Evolutionary conservation across 164 flowering plant genomes (phyloP).

Genomic region (Annona cherimola): DNA sequence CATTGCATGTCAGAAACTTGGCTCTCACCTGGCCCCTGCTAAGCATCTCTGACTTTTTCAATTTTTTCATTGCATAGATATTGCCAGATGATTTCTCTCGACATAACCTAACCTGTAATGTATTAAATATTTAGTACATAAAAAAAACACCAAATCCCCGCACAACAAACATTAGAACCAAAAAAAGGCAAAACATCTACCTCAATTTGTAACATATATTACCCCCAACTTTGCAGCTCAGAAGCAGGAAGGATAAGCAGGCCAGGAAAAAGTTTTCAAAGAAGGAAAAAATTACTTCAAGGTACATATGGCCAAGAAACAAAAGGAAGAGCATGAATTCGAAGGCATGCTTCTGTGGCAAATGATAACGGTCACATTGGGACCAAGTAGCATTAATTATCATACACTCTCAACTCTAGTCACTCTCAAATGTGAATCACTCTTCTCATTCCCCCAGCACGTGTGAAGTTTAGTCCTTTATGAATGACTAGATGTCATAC

Average conservation of each 20-base stretch:
- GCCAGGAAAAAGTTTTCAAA: background rate
- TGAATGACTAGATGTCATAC: no score
- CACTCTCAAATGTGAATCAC: no score
- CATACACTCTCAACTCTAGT: no score
- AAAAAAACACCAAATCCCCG: background rate
- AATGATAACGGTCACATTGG: no score
- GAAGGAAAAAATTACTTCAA: no score
- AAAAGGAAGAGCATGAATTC: background rate
- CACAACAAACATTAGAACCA: background rate
- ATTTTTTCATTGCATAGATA: slow-evolving; percentile 93
- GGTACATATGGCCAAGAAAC: background rate
- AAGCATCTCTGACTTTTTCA: slow-evolving; percentile 96
- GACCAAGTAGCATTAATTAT: no score
- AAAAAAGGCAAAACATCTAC: background rate
- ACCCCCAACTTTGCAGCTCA: background rate
- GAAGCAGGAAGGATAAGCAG: background rate
- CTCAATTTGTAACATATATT: background rate
- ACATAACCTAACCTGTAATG: slow-evolving; percentile 75
- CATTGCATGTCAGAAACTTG: background rate
- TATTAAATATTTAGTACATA: slow-evolving; percentile 13
- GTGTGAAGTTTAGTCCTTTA: no score
- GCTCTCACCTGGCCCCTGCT: slow-evolving; percentile 87
- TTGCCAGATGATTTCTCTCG: slow-evolving; percentile 73
- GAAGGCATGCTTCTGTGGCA: background rate
- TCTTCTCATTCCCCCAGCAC: no score